phyloP scores from a whole-genome alignment of 2,329 filamentous ascomycete genomes.

The Colletotrichum ledebouriae region DNA sequence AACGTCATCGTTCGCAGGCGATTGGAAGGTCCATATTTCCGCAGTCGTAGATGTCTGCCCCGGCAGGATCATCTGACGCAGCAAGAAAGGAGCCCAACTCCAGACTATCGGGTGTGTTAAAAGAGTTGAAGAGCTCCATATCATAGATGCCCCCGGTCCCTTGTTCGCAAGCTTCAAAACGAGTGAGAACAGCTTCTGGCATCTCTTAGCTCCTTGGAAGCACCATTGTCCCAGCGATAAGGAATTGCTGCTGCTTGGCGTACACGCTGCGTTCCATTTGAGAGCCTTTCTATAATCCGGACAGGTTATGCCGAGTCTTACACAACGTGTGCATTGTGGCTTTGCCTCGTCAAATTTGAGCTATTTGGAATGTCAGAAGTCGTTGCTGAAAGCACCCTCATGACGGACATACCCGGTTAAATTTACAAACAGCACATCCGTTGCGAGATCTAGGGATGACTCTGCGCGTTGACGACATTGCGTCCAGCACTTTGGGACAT shows the following conservation, averaged over 20 bases:
- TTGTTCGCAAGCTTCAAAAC: background rate
- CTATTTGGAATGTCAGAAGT: background rate
- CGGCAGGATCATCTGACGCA: background rate
- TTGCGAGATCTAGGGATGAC: slow-evolving; percentile 28
- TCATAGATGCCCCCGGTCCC: background rate
- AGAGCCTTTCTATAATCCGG: slow-evolving; percentile 14
- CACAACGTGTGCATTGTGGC: slow-evolving; percentile 21
- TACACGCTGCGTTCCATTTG: slow-evolving; percentile 17
- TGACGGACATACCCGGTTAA: slow-evolving; percentile 3
- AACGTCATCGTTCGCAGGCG: too few species aligned
- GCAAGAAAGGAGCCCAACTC: background rate
- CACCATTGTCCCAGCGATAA: background rate
- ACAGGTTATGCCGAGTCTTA: slow-evolving; percentile 27
- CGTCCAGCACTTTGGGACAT: too few species aligned
- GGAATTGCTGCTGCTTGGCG: background rate
- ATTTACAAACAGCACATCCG: slow-evolving; percentile 35
- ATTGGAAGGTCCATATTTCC: too few species aligned
- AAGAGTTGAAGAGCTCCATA: slow-evolving; percentile 8
- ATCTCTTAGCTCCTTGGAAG: background rate
- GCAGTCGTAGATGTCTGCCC: background rate
- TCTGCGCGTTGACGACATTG: background rate
- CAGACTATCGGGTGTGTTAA: slow-evolving; percentile 1
- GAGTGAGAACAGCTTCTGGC: too few species aligned
- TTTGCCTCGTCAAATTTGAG: slow-evolving; percentile 30
- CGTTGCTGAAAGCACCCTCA: background rate